Conservation (phyloP, 1,139 yeast genomes). For the Taiozyma onychis region DNA sequence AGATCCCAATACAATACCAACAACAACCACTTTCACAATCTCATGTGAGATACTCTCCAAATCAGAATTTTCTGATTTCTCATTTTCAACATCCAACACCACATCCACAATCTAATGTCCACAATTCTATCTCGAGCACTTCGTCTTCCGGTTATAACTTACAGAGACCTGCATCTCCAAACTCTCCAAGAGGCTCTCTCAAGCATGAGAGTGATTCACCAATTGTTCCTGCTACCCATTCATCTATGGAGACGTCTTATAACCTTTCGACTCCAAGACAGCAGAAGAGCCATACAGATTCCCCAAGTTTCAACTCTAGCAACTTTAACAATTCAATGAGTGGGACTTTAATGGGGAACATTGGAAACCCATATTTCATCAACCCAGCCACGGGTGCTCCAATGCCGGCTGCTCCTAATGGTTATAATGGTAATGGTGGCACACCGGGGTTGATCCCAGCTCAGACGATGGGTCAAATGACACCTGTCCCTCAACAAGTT, state of each 20-base stretch:
- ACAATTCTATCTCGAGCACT: neutral
- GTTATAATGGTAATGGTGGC: neutral
- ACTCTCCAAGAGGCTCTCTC: neutral
- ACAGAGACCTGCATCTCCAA: neutral
- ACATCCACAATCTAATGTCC: neutral
- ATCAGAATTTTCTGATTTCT: slow-evolving; percentile 7
- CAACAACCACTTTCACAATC: neutral
- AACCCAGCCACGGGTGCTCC: neutral
- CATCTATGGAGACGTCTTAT: neutral
- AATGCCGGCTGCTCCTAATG: neutral
- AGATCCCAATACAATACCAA: neutral
- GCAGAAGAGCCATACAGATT: neutral
- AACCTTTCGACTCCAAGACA: neutral
- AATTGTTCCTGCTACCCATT: neutral
- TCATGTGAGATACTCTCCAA: slow-evolving; percentile 2
- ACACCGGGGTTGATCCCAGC: neutral
- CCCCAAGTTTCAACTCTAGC: neutral
- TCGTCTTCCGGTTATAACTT: neutral
- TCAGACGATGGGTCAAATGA: neutral
- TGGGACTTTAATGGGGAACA: neutral
- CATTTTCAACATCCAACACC: slow-evolving; percentile 1
- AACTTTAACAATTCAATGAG: neutral
- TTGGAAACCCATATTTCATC: neutral
- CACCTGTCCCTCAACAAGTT: neutral
- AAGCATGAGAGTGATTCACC: neutral